Percentiles rank a stretch among this genome's conserved stretches.
These are phyloP conservation scores for Lolium multiflorum DNA, from an alignment of 176 grass and related monocot genomes.

Conservation along the genomic window DNA sequence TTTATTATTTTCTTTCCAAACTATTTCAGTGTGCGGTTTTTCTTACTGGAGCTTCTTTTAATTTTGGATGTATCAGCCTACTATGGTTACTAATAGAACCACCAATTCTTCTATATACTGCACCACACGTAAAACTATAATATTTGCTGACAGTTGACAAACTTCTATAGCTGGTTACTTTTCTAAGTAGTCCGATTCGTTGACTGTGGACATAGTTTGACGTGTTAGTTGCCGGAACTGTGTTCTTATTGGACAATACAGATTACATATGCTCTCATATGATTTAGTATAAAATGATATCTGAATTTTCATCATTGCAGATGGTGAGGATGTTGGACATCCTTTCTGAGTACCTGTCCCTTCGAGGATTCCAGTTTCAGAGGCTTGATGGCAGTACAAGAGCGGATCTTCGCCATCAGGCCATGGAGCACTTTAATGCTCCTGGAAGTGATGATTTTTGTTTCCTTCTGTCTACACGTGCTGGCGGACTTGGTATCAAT, in stretches of 20 bases:
- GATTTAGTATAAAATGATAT: conserved; percentile 7
- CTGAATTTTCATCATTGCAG: conserved; percentile 54
- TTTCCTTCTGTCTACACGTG: conserved; percentile 97
- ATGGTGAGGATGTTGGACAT: conserved; percentile 99
- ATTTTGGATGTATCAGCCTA: not conserved
- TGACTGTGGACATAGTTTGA: not conserved
- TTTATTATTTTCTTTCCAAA: conserved; percentile 29
- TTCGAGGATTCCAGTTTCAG: conserved; percentile 97
- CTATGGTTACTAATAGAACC: not conserved
- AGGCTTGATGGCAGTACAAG: conserved; percentile 99
- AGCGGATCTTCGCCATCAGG: conserved; percentile 95
- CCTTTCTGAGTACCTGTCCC: conserved; percentile 91
- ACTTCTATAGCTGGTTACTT: conserved; percentile 11
- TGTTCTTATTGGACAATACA: conserved; percentile 19
- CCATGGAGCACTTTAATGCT: conserved; percentile 99
- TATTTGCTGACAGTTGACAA: not conserved
- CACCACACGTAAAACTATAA: not conserved
- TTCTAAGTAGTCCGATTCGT: not conserved
- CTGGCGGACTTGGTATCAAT: conserved; percentile 99
- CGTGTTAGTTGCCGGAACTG: not conserved
- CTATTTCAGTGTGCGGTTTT: conserved; percentile 9
- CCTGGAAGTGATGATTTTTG: conserved; percentile 99
- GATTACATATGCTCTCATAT: not conserved
- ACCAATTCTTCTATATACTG: not conserved
- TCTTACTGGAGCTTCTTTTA: conserved; percentile 7